Evolutionary conservation across 352 stramenopile species (phyloP).

Genomic region (Phytophthora citricola): DNA sequence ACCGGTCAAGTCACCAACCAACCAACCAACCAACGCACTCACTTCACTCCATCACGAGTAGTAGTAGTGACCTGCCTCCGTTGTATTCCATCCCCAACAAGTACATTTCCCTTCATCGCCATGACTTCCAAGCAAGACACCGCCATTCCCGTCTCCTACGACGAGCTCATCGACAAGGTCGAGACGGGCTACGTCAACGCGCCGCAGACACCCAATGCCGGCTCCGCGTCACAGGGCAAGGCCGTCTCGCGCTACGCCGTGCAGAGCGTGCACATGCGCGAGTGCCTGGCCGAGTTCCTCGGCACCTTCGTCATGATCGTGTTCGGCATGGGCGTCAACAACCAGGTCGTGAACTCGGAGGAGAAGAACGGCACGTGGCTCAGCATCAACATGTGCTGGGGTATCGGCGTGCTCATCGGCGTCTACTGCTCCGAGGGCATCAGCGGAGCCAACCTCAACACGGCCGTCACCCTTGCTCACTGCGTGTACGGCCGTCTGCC

Average conservation of each 20-base stretch:
- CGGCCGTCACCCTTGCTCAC: no score
- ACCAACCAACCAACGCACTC: not conserved
- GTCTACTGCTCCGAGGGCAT: no score
- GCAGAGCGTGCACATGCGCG: conserved; percentile 17
- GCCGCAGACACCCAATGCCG: not conserved
- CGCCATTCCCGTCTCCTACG: not conserved
- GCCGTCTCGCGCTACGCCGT: not conserved
- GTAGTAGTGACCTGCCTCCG: not conserved
- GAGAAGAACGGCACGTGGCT: no score
- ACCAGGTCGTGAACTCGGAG: not conserved
- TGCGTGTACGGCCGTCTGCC: no score
- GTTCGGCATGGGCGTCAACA: conserved; percentile 40
- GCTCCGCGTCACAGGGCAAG: not conserved
- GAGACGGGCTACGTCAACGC: not conserved
- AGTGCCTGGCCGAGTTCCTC: conserved; percentile 57
- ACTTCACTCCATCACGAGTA: not conserved
- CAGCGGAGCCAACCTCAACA: no score
- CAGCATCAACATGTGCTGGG: no score
- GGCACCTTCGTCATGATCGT: conserved; percentile 33
- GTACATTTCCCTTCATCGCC: not conserved
- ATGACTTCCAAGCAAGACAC: conserved; percentile 2
- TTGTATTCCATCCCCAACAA: not conserved
- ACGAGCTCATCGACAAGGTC: not conserved
- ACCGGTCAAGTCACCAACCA: not conserved
- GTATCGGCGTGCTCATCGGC: no score